Evolutionary conservation across 768 basidiomycete species (phyloP), one percentile per base, ranked within the genome.

Genomic region (Galerina marginata): DNA sequence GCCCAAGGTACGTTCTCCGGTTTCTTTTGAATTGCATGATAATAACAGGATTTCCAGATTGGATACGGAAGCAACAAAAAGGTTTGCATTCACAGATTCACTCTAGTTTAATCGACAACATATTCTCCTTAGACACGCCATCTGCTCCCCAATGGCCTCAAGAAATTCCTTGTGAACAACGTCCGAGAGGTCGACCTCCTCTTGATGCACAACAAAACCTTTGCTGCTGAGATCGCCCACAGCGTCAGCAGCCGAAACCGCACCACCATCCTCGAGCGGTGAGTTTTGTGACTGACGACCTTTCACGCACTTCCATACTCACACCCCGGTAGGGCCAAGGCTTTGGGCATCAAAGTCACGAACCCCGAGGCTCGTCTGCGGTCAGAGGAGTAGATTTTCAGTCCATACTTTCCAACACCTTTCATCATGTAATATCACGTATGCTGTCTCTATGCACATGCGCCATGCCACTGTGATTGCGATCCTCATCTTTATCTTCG

Each of bases 161-260:
- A 97, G 83, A 95, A 96, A 78, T 90, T 98, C 82, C 81, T 96
- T 63, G 93, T 99, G 71, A 90, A 85, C 85, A 99, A 99, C 79
- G 85, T 91, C 55, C 86, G 90, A 75, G 96, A 99, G 75, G 79
- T 99, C 62, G 95, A 99, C 70, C 86, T 99, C 69, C 89, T 98
- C 64, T 84, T 98, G 54, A 96, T 98, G 95, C 96, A 98, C 87
- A 96, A 94, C 87, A 93, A 93, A 83, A 90, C 81, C 71, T 99
- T 91, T 74, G 90, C 95, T 50, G 97, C 95, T 55, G 94, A 96
- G 76, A 95, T 99, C 69, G 97, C 97, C 54, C 96, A 97, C 85
- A 89, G 87, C 67, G 95, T 99, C 65, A 93, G 90, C 81, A 92
- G 92, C 83, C 90, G 93, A 75, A 98, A 99, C 85, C 92, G 97